Evolutionary conservation across 1,139 yeast species (phyloP).

Genomic region (Debaryomyces fabryi): DNA sequence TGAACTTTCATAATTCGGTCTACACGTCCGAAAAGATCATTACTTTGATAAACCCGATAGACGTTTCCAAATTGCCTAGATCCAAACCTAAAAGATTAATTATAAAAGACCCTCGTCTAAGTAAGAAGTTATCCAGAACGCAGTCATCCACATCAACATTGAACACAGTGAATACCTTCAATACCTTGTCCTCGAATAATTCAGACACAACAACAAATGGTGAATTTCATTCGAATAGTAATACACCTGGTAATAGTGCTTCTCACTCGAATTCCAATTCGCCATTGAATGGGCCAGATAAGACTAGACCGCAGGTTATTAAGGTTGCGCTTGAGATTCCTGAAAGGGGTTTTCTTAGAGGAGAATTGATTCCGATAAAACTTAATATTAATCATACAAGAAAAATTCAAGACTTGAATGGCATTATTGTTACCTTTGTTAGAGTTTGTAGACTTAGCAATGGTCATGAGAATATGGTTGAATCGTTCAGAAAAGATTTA

Average conservation of each 20-base stretch:
- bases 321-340: conserved; percentile 62
- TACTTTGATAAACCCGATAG: conserved; percentile 70
- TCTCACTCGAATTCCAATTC: conserved; percentile 9
- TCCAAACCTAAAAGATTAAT: conserved; percentile 70
- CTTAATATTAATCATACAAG: conserved; percentile 69
- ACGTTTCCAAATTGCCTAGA: conserved; percentile 64
- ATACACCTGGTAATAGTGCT: conserved; percentile 3
- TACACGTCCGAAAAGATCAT: conserved; percentile 57
- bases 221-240: conserved; percentile 8
- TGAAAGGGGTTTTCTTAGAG: conserved; percentile 72
- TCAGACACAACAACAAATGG: conserved; percentile 26
- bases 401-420: conserved; percentile 70
- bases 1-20: conserved; percentile 32
- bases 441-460: conserved; percentile 77
- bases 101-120: conserved; percentile 49
- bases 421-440: conserved; percentile 77
- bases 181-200: conserved; percentile 40
- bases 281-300: conserved; percentile 4
- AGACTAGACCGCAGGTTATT: conserved; percentile 37
- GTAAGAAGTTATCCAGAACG: conserved; percentile 40
- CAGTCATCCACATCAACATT: conserved; percentile 57
- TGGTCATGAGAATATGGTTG: conserved; percentile 65
- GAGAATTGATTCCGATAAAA: conserved; percentile 76
- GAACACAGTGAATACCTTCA: conserved; percentile 39
- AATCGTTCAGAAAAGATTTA: conserved; percentile 82